phyloP scores from a whole-genome alignment of 2,329 filamentous ascomycete species.

The Elsinoe fawcettii region DNA sequence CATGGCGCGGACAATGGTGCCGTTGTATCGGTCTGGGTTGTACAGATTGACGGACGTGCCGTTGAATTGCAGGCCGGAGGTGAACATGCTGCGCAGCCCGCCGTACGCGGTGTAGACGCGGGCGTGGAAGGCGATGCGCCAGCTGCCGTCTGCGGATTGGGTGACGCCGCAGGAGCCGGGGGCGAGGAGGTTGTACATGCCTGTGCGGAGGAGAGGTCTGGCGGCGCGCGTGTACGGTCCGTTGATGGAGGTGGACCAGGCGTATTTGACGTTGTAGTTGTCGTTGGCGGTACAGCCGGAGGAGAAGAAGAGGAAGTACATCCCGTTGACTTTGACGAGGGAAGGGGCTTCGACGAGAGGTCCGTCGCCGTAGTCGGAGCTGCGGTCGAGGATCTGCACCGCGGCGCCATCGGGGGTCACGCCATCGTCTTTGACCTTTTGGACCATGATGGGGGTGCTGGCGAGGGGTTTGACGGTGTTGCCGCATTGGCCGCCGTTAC shows the following conservation, averaged over 20 bases:
- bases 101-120: slow-evolving; percentile 23
- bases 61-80: slow-evolving; percentile 24
- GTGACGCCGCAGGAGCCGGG: slow-evolving; percentile 27
- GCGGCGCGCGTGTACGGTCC: slow-evolving; percentile 28
- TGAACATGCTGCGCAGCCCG: slow-evolving; percentile 29
- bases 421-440: slow-evolving; percentile 26
- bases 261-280: slow-evolving; percentile 30
- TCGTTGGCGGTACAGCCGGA: slow-evolving; percentile 28
- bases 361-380: slow-evolving; percentile 22
- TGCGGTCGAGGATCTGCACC: slow-evolving; percentile 26
- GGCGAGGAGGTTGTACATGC: slow-evolving; percentile 26
- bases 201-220: slow-evolving; percentile 24
- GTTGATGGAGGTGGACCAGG: slow-evolving; percentile 22
- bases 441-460: slow-evolving; percentile 30
- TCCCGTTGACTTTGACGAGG: slow-evolving; percentile 23
- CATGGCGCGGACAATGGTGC: not conserved
- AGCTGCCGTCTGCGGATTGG: slow-evolving; percentile 21
- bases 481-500: slow-evolving; percentile 27
- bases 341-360: slow-evolving; percentile 31
- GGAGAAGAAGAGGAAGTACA: slow-evolving; percentile 33
- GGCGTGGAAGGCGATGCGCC: slow-evolving; percentile 29
- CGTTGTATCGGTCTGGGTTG: not conserved
- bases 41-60: slow-evolving; percentile 17
- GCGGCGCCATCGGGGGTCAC: slow-evolving; percentile 22
- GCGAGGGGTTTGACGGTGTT: slow-evolving; percentile 24